These are phyloP conservation scores for Candida quercuum DNA, from an alignment of 805 yeast species.

Conservation along the genomic window DNA sequence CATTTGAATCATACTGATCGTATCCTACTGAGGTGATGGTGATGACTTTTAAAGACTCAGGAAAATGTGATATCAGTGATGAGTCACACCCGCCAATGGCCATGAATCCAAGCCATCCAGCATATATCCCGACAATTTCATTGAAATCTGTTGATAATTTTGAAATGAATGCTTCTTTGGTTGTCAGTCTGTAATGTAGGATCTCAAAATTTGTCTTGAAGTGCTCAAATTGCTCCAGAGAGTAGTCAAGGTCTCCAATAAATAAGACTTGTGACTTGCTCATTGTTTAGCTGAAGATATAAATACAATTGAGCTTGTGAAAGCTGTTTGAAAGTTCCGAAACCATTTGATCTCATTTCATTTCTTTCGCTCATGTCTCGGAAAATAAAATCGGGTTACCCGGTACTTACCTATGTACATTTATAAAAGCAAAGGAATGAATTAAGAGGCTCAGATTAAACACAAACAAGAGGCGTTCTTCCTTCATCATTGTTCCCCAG, in stretches of 20 bases:
- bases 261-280: constrained; percentile 25
- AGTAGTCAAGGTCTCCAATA: constrained; percentile 37
- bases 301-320: not conserved
- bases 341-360: too few relatives aligned
- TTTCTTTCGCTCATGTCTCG: too few relatives aligned
- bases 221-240: constrained; percentile 30
- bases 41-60: constrained; percentile 40
- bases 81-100: constrained; percentile 44
- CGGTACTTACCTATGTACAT: too few relatives aligned
- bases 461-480: too few relatives aligned
- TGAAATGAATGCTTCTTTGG: constrained; percentile 33
- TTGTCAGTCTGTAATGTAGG: constrained; percentile 27
- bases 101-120: constrained; percentile 53
- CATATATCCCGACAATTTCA: constrained; percentile 48
- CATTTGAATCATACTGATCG: constrained; percentile 42
- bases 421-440: too few relatives aligned
- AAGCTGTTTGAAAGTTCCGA: not conserved
- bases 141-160: constrained; percentile 31
- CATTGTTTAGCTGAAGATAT: not conserved
- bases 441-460: too few relatives aligned
- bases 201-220: constrained; percentile 34
- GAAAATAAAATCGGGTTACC: too few relatives aligned
- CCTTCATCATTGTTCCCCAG: too few relatives aligned
- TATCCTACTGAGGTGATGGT: constrained; percentile 54
- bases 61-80: constrained; percentile 39